A percentile compares a stretch with the other conserved stretches of the same genome.
Evolutionary conservation across 129 eudicot genomes (phyloP).

Genomic region (Centaurea solstitialis): DNA sequence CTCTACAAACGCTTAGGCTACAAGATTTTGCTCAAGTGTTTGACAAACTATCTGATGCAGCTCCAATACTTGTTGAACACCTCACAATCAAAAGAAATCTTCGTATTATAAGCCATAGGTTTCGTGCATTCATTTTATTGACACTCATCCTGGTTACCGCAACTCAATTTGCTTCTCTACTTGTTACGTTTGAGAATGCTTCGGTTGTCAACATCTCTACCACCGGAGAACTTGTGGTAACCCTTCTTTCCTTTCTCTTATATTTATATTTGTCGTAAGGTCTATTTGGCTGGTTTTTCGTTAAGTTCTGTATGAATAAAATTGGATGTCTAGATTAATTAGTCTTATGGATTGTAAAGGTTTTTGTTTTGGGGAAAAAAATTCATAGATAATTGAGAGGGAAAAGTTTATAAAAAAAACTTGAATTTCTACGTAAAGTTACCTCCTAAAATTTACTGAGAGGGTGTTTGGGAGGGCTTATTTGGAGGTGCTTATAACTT

Average conservation of each 20-base stretch:
- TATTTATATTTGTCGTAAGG: background rate
- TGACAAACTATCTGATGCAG: constrained; percentile 59
- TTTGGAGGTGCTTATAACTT: no score
- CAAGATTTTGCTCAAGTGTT: constrained; percentile 80
- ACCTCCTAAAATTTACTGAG: no score
- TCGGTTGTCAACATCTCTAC: constrained; percentile 48
- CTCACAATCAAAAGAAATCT: constrained; percentile 68
- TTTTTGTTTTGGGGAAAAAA: no score
- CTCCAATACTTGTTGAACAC: constrained; percentile 59
- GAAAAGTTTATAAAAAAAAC: no score
- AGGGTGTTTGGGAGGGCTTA: no score
- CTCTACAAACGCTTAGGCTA: constrained; percentile 73
- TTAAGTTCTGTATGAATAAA: no score
- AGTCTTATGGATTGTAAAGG: no score
- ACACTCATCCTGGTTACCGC: constrained; percentile 61
- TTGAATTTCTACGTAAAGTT: no score
- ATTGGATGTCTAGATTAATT: no score
- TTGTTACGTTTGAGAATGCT: constrained; percentile 57
- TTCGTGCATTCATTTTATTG: constrained; percentile 59
- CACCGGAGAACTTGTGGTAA: constrained; percentile 82
- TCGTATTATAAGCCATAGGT: constrained; percentile 78
- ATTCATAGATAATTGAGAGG: no score
- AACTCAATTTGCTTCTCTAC: constrained; percentile 71
- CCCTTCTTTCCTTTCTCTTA: constrained; percentile 10
- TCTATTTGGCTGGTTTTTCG: no score